Base-by-base conservation (phyloP, 257 asterid species). In the Dorcoceras hygrometricum region DNA sequence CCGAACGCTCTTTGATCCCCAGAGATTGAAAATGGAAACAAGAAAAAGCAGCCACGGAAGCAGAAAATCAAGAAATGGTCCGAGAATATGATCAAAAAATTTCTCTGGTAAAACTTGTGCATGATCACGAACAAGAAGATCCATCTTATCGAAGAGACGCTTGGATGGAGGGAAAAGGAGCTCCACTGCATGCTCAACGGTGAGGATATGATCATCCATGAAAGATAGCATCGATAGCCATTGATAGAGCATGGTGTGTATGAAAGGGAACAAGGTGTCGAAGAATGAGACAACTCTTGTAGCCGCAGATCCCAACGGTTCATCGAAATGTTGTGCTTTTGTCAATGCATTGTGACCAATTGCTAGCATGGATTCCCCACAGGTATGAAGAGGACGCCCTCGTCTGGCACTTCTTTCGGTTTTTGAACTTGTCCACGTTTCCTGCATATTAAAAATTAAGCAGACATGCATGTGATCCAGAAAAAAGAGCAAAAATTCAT, bases 301-400 rank as follows among this genome's bases (percentile, higher is more conserved):
- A 31, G 80, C 67, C 19, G 60, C 74, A 16, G 78, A 66, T 32
- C 91, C 86, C 0, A 86, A 16, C 0, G 88, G 82, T 10, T 82
- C 85, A 23, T 75, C 78, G 6, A 72, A 62, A 11, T 69, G 75
- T 36, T 72, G 84, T 25, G 70, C 58, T 67, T 74, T 84, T 36
- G 68, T 71, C 75, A 70, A 73, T 12, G 81, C 74, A 29, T 28
- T 81, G 23, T 80, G 79, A 8, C 76, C 73, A 6, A 80, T 58
- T 65, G 77, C 77, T 56, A 84, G 4, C 12, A 81, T 46, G 28
- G 91, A 72, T 1, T 83, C 73, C 72, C 81, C 90, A 32, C 84
- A 81, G 0, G 88, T 86, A 63, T 81, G 86, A 16, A 89, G 66
- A 2, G 86, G 96, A 20, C 85, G 90, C 0, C 82, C 79, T 34